Evolutionary conservation across 306 rosid genomes (phyloP).

Genomic region (Cucurbita pepo): DNA sequence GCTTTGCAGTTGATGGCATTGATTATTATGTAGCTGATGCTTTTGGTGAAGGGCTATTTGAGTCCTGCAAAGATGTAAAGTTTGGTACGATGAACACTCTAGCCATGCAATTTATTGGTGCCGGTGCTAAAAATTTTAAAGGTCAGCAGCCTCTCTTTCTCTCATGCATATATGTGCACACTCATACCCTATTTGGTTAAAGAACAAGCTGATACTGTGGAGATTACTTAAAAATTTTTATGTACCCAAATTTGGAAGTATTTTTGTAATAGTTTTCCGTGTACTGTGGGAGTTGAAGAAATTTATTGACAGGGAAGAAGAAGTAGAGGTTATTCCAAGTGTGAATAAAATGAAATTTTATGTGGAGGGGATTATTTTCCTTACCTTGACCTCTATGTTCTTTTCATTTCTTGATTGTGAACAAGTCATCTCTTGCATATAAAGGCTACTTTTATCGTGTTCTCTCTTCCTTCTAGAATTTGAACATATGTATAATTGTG

Average conservation of each 20-base stretch:
- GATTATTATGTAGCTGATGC: conserved; percentile 57
- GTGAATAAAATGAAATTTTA: not conserved
- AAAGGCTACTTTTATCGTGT: not conserved
- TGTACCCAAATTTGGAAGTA: not conserved
- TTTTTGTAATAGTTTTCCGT: not conserved
- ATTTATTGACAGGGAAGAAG: not conserved
- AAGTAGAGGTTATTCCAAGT: not conserved
- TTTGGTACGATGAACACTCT: conserved; percentile 82
- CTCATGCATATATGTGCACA: not conserved
- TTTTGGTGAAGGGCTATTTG: conserved; percentile 85
- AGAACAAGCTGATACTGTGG: not conserved
- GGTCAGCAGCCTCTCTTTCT: conserved; percentile 27
- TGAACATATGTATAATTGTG: conserved; percentile 6
- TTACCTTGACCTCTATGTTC: not conserved
- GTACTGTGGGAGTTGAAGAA: not conserved
- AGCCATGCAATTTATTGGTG: conserved; percentile 72
- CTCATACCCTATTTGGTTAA: not conserved
- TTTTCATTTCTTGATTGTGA: not conserved
- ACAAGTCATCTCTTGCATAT: not conserved
- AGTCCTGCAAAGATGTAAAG: conserved; percentile 94
- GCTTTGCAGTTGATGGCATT: conserved; percentile 70
- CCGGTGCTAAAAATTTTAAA: conserved; percentile 70
- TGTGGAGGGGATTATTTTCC: not conserved
- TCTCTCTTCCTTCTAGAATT: not conserved
- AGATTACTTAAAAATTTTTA: not conserved